Conservation (phyloP, 2,329 filamentous ascomycete species). For the Pezicula radicicola region DNA sequence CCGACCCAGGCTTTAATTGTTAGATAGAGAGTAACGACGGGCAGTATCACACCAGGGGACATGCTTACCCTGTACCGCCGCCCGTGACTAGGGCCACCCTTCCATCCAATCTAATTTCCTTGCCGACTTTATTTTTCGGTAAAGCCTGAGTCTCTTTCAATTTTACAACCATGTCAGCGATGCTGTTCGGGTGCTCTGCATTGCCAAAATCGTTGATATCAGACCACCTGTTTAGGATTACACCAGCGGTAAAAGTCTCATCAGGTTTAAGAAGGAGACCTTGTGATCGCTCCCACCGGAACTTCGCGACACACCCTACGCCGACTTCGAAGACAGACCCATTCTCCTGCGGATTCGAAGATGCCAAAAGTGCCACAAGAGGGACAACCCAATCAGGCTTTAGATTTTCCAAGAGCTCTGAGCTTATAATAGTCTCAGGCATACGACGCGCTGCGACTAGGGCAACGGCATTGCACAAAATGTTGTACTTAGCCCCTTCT, state of each 20-base stretch:
- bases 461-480: slow-evolving; percentile 87
- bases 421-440: too few species aligned
- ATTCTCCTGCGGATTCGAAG: slow-evolving; percentile 78
- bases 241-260: slow-evolving; percentile 76
- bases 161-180: slow-evolving; percentile 79
- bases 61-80: too few species aligned
- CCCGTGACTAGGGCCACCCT: slow-evolving; percentile 82
- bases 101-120: slow-evolving; percentile 72
- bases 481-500: slow-evolving; percentile 95
- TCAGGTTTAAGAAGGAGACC: slow-evolving; percentile 86
- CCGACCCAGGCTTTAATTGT: slow-evolving; percentile 72
- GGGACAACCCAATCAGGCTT: slow-evolving; percentile 87
- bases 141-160: slow-evolving; percentile 78
- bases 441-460: slow-evolving; percentile 83
- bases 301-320: slow-evolving; percentile 82
- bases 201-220: slow-evolving; percentile 80
- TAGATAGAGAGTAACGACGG: too few species aligned
- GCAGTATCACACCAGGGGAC: too few species aligned
- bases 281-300: slow-evolving; percentile 86
- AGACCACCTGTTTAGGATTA: slow-evolving; percentile 81
- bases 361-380: slow-evolving; percentile 79
- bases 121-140: slow-evolving; percentile 64
- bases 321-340: slow-evolving; percentile 89
- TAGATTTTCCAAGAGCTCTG: too few species aligned
- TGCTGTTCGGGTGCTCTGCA: slow-evolving; percentile 74